Evolutionary conservation across 2,329 filamentous ascomycete species (phyloP).

Genomic region (Plectosphaerella cucumerina): DNA sequence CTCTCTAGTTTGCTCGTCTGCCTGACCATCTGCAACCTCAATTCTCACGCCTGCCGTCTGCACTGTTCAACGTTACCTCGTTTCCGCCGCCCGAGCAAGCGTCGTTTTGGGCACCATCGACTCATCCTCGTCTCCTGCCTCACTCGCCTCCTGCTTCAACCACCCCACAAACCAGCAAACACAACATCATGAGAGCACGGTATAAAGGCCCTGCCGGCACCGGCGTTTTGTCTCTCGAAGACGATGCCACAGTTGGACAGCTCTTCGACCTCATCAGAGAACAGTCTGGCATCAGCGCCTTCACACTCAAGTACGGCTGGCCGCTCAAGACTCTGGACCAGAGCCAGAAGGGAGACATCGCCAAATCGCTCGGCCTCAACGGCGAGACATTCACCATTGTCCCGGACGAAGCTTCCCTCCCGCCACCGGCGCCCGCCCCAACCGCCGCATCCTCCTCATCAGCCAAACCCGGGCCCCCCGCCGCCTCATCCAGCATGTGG

Average conservation of each 20-base stretch:
- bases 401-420: constrained; percentile 26
- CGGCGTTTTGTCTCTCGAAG: constrained; percentile 64
- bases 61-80: too few relatives aligned
- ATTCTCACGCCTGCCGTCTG: too few relatives aligned
- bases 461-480: background rate
- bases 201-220: constrained; percentile 72
- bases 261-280: constrained; percentile 57
- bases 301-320: constrained; percentile 80
- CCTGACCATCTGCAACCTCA: too few relatives aligned
- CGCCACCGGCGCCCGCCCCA: constrained; percentile 7
- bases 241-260: constrained; percentile 61
- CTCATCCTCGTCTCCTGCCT: too few relatives aligned
- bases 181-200: constrained; percentile 61
- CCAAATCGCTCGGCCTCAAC: constrained; percentile 44
- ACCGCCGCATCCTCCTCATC: constrained; percentile 4
- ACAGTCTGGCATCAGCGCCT: constrained; percentile 60
- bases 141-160: too few relatives aligned
- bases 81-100: too few relatives aligned
- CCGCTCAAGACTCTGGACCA: constrained; percentile 69
- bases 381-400: constrained; percentile 49
- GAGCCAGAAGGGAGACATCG: constrained; percentile 41
- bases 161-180: too few relatives aligned
- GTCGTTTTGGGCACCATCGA: too few relatives aligned
- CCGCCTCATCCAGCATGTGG: background rate
- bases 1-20: too few relatives aligned